A percentile compares a stretch with the other conserved stretches of the same genome.
Conservation (phyloP, 108 stramenopile species). For the Nannochloropsis salina region DNA sequence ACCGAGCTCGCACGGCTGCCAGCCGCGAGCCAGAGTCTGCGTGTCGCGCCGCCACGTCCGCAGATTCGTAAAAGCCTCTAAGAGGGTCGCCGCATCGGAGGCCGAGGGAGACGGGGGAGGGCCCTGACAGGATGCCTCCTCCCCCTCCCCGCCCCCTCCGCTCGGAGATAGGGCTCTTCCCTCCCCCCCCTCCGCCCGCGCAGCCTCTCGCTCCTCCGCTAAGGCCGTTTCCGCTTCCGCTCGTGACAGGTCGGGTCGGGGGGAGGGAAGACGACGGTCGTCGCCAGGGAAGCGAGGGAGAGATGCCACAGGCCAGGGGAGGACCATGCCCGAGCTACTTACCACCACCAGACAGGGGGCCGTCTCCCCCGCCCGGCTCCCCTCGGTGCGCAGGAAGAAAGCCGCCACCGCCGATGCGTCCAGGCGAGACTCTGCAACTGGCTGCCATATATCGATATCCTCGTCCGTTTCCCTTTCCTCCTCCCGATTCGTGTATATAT, state of each 20-base stretch:
- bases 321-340: neutral
- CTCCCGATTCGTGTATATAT: neutral
- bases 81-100: neutral
- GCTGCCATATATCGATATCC: neutral
- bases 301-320: slow-evolving; percentile 15
- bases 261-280: neutral
- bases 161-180: neutral
- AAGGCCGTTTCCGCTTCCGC: neutral
- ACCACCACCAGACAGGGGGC: neutral
- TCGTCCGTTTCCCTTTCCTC: neutral
- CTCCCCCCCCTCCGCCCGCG: neutral
- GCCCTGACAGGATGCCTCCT: neutral
- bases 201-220: neutral
- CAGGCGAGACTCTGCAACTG: neutral
- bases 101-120: neutral
- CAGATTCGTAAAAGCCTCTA: neutral
- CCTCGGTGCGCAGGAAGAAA: neutral
- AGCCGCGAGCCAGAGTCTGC: neutral
- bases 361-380: neutral
- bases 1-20: neutral
- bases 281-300: slow-evolving; percentile 1
- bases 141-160: neutral
- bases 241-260: neutral
- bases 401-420: neutral
- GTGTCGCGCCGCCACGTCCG: neutral